Base-by-base conservation (phyloP, 208 protist genomes). In the Trypanosoma melophagium region DNA sequence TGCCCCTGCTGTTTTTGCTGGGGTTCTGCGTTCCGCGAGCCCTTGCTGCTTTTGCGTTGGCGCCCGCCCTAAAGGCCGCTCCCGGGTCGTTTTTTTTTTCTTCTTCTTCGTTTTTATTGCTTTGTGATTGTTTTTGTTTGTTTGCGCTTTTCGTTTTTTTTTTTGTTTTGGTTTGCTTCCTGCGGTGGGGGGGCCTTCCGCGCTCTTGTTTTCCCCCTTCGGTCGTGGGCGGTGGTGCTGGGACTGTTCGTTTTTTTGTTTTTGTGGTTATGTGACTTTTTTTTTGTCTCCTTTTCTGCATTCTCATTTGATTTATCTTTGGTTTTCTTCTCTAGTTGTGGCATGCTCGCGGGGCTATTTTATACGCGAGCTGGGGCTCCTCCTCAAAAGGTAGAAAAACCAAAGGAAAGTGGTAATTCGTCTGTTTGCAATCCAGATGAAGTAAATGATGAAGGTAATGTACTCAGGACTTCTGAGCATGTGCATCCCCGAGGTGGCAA, bases 301-400 rank as follows among this genome's bases (percentile, higher is more conserved):
- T 35, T 64, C n/a, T 7, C 22, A 2, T 49, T 35, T 35, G 28
- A 7, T 19, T 41, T 21, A 40, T 68, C 51, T 60, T 68, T 57
- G 2, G 60, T 60, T 60, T 60, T 69, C 41, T 52, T 44, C 25
- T 60, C 16, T 8, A 60, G 50, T 52, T 51, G 21, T 56, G 13
- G 7, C 2, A 69, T 69, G 65, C 31, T 69, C 1, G 65, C 65
- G 0, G 35, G 42, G 5, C 55, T 69, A n/a, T 69, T 69, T 62
- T 69, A 69, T 38, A 63, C 53, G 13, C 65, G 55, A 8, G 35
- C 31, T 8, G 42, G 55, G 3, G 35, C 31, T 8, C 25, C 44
- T n/a, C 13, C 21, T n/a, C 22, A 51, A 25, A 25, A 44, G 17
- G 5, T 49, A 16, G 35, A 53, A 17, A 28, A 25, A 31, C 25